phyloP scores from a whole-genome alignment of 192 early-diverging fungal species.

The Backusella macrospora region DNA sequence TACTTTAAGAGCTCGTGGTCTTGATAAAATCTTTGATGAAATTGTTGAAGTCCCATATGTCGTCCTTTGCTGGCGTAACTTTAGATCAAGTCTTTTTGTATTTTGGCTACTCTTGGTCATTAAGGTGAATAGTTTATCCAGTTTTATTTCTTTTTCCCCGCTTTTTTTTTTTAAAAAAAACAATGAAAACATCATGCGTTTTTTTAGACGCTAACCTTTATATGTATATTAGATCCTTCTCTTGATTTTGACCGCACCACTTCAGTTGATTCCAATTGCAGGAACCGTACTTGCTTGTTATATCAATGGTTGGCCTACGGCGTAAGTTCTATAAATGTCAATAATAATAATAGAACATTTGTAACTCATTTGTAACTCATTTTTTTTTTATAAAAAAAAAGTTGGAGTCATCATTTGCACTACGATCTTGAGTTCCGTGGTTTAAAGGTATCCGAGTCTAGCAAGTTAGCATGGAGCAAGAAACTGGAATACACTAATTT shows the following conservation, averaged over 20 bases:
- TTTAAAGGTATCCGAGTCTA: constrained; percentile 40
- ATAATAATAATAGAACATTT: neutral
- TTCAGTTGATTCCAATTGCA: constrained; percentile 61
- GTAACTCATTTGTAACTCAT: neutral
- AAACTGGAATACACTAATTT: constrained; percentile 31
- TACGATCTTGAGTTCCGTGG: constrained; percentile 54
- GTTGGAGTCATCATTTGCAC: constrained; percentile 50
- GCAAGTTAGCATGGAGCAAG: constrained; percentile 41
- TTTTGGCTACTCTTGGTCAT: constrained; percentile 36
- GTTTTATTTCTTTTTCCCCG: neutral
- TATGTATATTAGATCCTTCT: constrained; percentile 41
- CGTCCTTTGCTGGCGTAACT: constrained; percentile 44
- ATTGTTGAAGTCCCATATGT: constrained; percentile 38
- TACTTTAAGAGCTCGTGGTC: constrained; percentile 40
- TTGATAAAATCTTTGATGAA: constrained; percentile 45
- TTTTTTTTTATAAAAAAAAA: constrained; percentile 15
- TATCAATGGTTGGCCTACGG: constrained; percentile 50
- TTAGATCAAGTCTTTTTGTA: constrained; percentile 40
- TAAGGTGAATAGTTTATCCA: no score
- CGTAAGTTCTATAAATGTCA: constrained; percentile 24
- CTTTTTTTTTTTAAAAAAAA: neutral
- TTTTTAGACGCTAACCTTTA: neutral
- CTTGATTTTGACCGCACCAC: constrained; percentile 57
- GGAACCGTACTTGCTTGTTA: constrained; percentile 50
- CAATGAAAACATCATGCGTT: neutral